Percentiles rank a stretch among this genome's conserved stretches.
Evolutionary conservation across 768 basidiomycete species (phyloP).

Genomic region (Suillus fuscotomentosus): DNA sequence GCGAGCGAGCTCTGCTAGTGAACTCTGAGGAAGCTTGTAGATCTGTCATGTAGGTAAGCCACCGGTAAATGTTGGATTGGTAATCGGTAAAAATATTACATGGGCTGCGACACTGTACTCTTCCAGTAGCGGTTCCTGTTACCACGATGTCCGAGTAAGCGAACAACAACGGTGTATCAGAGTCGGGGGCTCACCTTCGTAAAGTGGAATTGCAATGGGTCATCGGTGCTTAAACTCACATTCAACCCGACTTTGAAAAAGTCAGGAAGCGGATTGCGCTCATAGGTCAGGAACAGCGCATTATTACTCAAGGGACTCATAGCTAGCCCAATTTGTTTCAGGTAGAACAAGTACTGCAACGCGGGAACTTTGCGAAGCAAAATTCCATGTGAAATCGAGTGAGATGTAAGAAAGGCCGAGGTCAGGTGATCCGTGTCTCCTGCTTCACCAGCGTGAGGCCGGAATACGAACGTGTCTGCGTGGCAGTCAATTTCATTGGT

Average conservation of each 20-base stretch:
- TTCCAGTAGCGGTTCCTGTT: constrained; percentile 88
- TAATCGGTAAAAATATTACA: constrained; percentile 41
- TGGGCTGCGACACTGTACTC: constrained; percentile 99
- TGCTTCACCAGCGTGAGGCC: constrained; percentile 97
- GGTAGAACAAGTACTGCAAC: constrained; percentile 94
- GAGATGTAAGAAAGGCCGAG: constrained; percentile 92
- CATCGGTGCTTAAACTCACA: constrained; percentile 94
- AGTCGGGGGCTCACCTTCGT: constrained; percentile 70
- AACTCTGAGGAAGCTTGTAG: constrained; percentile 93
- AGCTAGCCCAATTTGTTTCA: constrained; percentile 97
- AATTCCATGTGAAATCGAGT: constrained; percentile 99
- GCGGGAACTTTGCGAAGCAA: constrained; percentile 96
- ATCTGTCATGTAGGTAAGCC: constrained; percentile 50
- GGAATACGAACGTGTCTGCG: constrained; percentile 91
- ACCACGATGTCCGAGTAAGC: not conserved
- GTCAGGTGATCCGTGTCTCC: constrained; percentile 98
- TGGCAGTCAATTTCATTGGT: not conserved
- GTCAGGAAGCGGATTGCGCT: constrained; percentile 94
- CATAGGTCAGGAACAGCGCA: constrained; percentile 93
- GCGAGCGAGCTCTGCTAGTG: constrained; percentile 94
- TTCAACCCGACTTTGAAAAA: constrained; percentile 97
- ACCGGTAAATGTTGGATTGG: not conserved
- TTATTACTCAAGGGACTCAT: constrained; percentile 99
- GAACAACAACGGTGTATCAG: not conserved
- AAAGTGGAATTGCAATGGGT: constrained; percentile 96